A percentile compares a stretch with the other conserved stretches of the same genome.
These are phyloP conservation scores for Salix koriyanagi DNA, from an alignment of 345 rosid genomes.

Conservation along the genomic window DNA sequence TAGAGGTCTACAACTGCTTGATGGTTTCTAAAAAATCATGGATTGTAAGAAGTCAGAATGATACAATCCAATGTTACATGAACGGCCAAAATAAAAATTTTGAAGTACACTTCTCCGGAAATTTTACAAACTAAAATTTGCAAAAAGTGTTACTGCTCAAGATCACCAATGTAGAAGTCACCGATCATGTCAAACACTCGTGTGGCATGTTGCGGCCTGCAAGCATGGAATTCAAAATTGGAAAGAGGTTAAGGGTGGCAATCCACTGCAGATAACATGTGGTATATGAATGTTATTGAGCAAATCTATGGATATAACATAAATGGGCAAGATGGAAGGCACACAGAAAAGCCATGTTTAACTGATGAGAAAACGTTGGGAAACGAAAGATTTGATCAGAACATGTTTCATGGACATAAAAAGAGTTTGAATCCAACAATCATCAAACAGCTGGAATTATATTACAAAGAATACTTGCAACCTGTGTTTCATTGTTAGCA, in stretches of 20 bases:
- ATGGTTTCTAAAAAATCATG: not conserved
- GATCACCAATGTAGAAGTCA: conserved; percentile 69
- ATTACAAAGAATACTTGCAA: not conserved
- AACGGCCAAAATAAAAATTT: not conserved
- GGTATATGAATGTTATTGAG: too few relatives aligned
- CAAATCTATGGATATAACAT: not conserved
- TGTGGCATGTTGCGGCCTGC: conserved; percentile 81
- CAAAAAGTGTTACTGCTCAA: conserved; percentile 26
- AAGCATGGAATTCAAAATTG: not conserved
- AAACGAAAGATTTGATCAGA: too few relatives aligned
- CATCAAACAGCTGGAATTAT: not conserved
- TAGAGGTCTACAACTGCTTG: not conserved
- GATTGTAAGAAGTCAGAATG: not conserved
- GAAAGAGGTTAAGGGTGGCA: not conserved
- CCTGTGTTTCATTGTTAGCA: not conserved
- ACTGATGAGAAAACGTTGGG: not conserved
- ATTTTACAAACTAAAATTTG: not conserved
- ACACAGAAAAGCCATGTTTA: not conserved
- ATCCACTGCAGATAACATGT: not conserved
- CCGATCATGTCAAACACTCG: conserved; percentile 80
- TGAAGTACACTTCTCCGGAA: not conserved
- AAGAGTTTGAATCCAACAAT: not conserved
- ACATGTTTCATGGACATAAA: too few relatives aligned
- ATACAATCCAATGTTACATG: not conserved
- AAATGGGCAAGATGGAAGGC: not conserved